These are phyloP conservation scores for Chlamydomonas eustigma DNA, from an alignment of 139 green algal genomes.

Conservation along the genomic window DNA sequence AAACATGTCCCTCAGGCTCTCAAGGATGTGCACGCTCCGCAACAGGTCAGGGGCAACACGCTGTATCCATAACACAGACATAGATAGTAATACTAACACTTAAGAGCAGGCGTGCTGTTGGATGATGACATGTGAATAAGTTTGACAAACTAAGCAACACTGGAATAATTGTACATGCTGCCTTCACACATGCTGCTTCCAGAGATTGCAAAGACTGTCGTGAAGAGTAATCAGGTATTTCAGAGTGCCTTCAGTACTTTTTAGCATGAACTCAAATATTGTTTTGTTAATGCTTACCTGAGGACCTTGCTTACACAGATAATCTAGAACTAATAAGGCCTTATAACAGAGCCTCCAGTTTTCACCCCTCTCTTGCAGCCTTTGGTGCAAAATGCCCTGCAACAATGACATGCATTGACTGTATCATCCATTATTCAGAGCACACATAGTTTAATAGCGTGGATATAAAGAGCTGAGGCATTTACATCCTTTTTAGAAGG, in stretches of 20 bases:
- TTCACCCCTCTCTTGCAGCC: conserved; percentile 69
- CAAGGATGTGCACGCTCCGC: conserved; percentile 53
- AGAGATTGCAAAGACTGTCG: too few species aligned
- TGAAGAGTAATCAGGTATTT: too few species aligned
- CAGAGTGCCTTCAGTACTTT: too few species aligned
- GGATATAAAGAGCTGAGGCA: neutral
- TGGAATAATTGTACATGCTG: too few species aligned
- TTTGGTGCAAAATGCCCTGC: conserved; percentile 18
- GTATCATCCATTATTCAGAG: neutral
- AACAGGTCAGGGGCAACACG: conserved; percentile 64
- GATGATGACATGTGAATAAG: too few species aligned
- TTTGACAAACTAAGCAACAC: too few species aligned
- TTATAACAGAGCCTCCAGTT: conserved; percentile 93
- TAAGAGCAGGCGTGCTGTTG: too few species aligned
- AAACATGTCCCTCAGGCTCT: conserved; percentile 71
- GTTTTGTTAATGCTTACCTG: conserved; percentile 39
- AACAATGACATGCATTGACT: neutral
- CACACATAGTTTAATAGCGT: neutral
- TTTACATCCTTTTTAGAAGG: neutral
- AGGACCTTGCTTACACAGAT: conserved; percentile 81
- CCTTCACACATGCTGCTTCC: too few species aligned
- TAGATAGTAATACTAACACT: neutral
- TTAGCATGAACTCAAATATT: too few species aligned
- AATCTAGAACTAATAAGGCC: conserved; percentile 84
- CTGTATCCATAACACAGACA: conserved; percentile 14